Evolutionary conservation across 2,329 filamentous ascomycete genomes (phyloP).

Genomic region (Gyromitra esculenta): DNA sequence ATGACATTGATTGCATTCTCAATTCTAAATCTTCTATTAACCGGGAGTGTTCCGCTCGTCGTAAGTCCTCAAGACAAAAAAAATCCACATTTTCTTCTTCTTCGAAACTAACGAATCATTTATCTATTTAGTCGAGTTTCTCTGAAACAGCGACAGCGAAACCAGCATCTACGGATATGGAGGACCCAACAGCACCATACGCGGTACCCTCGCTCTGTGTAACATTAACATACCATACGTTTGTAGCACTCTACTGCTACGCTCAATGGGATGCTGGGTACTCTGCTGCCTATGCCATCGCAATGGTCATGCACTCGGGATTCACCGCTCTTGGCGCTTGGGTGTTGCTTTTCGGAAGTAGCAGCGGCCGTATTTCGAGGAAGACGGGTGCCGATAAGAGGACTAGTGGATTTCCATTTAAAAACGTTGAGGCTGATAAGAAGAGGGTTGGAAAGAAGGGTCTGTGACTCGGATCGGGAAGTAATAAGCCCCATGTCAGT

Average conservation of each 20-base stretch:
- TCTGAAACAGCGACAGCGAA: constrained; percentile 48
- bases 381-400: constrained; percentile 74
- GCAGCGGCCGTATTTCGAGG: constrained; percentile 68
- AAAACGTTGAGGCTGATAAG: constrained; percentile 68
- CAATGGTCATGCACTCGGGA: constrained; percentile 67
- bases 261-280: constrained; percentile 69
- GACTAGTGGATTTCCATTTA: constrained; percentile 73
- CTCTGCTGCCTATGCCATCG: constrained; percentile 70
- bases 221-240: constrained; percentile 73
- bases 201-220: constrained; percentile 73
- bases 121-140: constrained; percentile 47
- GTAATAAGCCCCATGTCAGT: constrained; percentile 16
- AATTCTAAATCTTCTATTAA: constrained; percentile 72
- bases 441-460: constrained; percentile 62
- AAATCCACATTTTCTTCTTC: background rate
- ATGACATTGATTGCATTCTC: constrained; percentile 73
- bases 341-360: constrained; percentile 67
- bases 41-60: constrained; percentile 74
- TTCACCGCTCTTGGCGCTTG: constrained; percentile 73
- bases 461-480: constrained; percentile 34
- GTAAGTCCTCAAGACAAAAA: constrained; percentile 58
- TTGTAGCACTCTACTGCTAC: constrained; percentile 74
- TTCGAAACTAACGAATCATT: background rate
- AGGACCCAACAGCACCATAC: constrained; percentile 68
- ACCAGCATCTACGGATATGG: constrained; percentile 60